Evolutionary conservation across 2,329 filamentous ascomycete species (phyloP).

Genomic region (Acrocalymma vagum): DNA sequence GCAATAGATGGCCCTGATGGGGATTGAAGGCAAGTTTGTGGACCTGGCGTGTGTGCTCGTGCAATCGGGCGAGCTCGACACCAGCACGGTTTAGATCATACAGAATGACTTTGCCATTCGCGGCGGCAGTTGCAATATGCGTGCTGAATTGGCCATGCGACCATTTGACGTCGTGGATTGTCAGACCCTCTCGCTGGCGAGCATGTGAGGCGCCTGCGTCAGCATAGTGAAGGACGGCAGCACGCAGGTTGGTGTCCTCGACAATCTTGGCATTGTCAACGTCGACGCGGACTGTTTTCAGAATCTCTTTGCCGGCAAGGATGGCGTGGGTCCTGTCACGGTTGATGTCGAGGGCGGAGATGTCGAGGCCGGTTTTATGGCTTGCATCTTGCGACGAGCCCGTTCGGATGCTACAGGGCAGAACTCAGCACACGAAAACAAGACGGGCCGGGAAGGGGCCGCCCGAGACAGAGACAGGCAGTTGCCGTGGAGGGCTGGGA

Average conservation of each 20-base stretch:
- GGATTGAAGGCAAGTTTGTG: slow-evolving; percentile 73
- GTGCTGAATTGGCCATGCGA: slow-evolving; percentile 68
- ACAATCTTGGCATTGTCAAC: slow-evolving; percentile 65
- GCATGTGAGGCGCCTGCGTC: slow-evolving; percentile 56
- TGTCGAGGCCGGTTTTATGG: slow-evolving; percentile 71
- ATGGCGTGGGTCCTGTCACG: slow-evolving; percentile 69
- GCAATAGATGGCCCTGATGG: slow-evolving; percentile 65
- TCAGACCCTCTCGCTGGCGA: slow-evolving; percentile 66
- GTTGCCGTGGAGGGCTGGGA: slow-evolving; percentile 9
- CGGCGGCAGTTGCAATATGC: slow-evolving; percentile 70
- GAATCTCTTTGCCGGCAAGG: slow-evolving; percentile 70
- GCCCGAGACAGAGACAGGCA: slow-evolving; percentile 1
- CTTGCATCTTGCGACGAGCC: slow-evolving; percentile 64
- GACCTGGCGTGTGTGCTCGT: slow-evolving; percentile 72
- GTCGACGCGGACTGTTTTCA: slow-evolving; percentile 69
- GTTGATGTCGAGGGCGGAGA: slow-evolving; percentile 70
- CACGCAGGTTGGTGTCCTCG: slow-evolving; percentile 71
- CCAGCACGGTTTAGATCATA: slow-evolving; percentile 70
- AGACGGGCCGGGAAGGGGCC: slow-evolving; percentile 4
- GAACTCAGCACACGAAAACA: slow-evolving; percentile 17
- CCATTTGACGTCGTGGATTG: slow-evolving; percentile 73
- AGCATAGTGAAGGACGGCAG: slow-evolving; percentile 66
- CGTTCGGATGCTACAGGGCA: slow-evolving; percentile 48
- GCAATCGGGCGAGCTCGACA: slow-evolving; percentile 68
- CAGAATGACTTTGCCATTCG: slow-evolving; percentile 71